Base-by-base conservation (phyloP, 2,329 filamentous ascomycete genomes). In the Penicillium griseofulvum region DNA sequence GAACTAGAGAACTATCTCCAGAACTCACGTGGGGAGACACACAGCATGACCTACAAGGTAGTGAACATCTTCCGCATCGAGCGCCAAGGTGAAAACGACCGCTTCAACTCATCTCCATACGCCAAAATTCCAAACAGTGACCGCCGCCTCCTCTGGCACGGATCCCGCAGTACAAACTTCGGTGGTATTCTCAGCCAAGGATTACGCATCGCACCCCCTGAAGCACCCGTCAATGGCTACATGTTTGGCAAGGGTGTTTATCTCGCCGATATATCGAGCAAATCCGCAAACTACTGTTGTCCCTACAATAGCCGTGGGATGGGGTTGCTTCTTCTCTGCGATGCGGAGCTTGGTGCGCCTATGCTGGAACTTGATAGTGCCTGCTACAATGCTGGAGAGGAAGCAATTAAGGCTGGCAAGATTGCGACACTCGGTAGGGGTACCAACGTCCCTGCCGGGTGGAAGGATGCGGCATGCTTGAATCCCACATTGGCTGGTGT, bases 241-340 rank as follows among this genome's bases (percentile, higher is more conserved):
- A 93, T 93, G 88, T 96, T 95, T 63, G 91, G 88, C 54, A 95
- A 95, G 72, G 91, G 91, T 42, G 88, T 96, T 44, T 96, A 96
- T 68, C 82, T 96, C 2, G 90, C 90, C 2, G 90, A 95, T 66
- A 91, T 91, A 81, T 88, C 85, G 0, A 88, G 84, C 69, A 96
- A 95, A 74, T 91, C 87, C 2, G 90, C 90, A 16, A 84, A 84
- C 64, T 96, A 96, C 75, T 94, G 90, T 69, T 81, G 73, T 49
- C 70, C 84, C 0, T 69, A 74, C 60, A 81, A 77, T 56, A 88
- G 87, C n/a, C 83, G 81, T n/a, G 82, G 84, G 19, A 84, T 86
- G 22, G 91, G 86, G 0, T 78, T 96, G 3, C 78, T 96, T 4
- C 80, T 96, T 17, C 85, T 96, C 1, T 95, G 91, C 65, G 91